Evolutionary conservation across 1,139 yeast genomes (phyloP).

Genomic region (Kodamaea fungicola): DNA sequence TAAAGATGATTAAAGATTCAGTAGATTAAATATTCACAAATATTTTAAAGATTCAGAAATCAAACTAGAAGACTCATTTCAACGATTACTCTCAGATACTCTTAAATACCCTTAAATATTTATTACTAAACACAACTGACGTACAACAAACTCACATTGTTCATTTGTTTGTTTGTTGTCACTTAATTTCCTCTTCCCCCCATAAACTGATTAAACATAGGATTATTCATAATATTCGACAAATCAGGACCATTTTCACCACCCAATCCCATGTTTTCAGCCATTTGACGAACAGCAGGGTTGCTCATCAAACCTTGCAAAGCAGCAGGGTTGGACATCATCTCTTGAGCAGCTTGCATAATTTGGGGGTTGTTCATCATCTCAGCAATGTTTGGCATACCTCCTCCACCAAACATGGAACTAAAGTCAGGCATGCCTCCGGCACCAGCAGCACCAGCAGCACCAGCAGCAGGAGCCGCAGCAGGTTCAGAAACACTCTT

Average conservation of each 20-base stretch:
- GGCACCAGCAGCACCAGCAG: conserved; percentile 41
- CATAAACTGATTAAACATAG: conserved; percentile 62
- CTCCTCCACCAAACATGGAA: conserved; percentile 52
- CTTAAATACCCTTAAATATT: too few relatives aligned
- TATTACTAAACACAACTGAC: too few relatives aligned
- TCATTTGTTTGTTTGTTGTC: neutral
- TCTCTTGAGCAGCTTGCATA: conserved; percentile 88
- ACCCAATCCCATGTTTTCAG: conserved; percentile 62
- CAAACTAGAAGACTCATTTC: too few relatives aligned
- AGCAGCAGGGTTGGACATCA: conserved; percentile 89
- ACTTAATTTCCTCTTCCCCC: conserved; percentile 22
- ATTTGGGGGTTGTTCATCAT: conserved; percentile 86
- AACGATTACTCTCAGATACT: too few relatives aligned
- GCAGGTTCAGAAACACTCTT: conserved; percentile 22
- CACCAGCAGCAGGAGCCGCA: conserved; percentile 19
- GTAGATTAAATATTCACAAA: too few relatives aligned
- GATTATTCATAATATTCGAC: conserved; percentile 74
- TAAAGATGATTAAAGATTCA: too few relatives aligned
- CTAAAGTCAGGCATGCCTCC: conserved; percentile 76
- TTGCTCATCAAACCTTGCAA: conserved; percentile 74
- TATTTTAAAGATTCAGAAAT: too few relatives aligned
- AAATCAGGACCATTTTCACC: conserved; percentile 58
- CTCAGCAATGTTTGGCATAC: conserved; percentile 50
- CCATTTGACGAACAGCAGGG: conserved; percentile 79
- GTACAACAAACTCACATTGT: too few relatives aligned